Evolutionary conservation across 75 land plant species (phyloP), one percentile per base, ranked within the genome.

Genomic region (Selaginella tamariscina): DNA sequence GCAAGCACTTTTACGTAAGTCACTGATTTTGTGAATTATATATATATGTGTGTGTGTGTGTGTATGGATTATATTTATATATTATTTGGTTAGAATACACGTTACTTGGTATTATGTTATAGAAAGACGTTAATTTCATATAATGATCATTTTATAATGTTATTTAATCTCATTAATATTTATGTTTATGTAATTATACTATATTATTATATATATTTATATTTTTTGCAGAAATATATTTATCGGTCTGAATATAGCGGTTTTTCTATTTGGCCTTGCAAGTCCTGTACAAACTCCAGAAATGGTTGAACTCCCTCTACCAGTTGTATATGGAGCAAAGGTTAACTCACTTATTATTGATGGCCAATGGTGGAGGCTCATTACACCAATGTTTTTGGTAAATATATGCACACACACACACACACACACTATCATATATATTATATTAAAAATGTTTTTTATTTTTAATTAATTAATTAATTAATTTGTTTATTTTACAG

Each of bases 301-400:
- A 8, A 26, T 80, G 24, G 82, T 49, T 24, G 71, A 75, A 29
- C 33, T 77, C n/a, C 79, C 93, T 0, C 78, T 88, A 5, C 93
- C 93, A 2, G 57, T 77, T 31, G 29, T 86, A 24, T 86, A 75
- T 66, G 93, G 93, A 68, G 89, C 93, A 27, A 88, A 88, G 71
- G 81, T 88, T 54, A 88, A 88, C 67, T 70, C 79, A 32, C 65
- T 86, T 49, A 86, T 88, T 56, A 68, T 86, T 31, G 74, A 81
- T 73, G 93, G 93, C 24, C 80, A 88, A 44, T 88, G 93, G 93
- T 88, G 93, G 93, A 82, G 93, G 60, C 80, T 88, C 1, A 68
- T 83, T 28, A 88, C 89, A 21, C 93, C 93, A 32, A 86, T 84
- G 81, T 88, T 88, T 77, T 77, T 86, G 86, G 93, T 88, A 84